Conservation (phyloP, 176 grass and related monocot species). For the sorghum (Sorghum bicolor) region Sorghum_bicolor_NCBIv3 NC_012874.2:7081501-7082000, state of each 20-base stretch:
- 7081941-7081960: neutral
- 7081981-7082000: too few relatives aligned
- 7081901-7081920: neutral
- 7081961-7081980: neutral
- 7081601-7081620: neutral
- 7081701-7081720: neutral
- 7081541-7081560: neutral
- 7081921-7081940: neutral
- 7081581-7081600: neutral
- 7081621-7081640: neutral
- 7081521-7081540: neutral
- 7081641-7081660: neutral
- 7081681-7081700: neutral
- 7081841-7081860: neutral
- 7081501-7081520: neutral
- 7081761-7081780: neutral
- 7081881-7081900: neutral
- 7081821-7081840: neutral
- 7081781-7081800: neutral
- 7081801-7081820: neutral
- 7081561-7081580: neutral
- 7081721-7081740: neutral
- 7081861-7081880: neutral
- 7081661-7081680: neutral
- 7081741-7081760: neutral